These are phyloP conservation scores for Suhomyces ambrosiae DNA, from an alignment of 1,139 yeast genomes.

Conservation along the genomic window DNA sequence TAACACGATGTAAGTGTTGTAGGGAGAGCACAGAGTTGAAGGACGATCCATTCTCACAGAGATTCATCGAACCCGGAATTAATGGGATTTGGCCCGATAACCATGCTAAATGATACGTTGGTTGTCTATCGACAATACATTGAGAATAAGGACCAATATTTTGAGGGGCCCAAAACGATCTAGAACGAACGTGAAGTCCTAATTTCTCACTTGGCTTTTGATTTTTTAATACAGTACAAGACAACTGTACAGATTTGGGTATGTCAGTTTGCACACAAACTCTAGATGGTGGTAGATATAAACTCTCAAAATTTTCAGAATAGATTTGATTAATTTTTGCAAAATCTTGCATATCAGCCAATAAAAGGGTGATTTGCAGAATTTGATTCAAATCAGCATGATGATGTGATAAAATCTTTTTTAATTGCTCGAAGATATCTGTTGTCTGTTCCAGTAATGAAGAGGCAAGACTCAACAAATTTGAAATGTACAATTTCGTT, in stretches of 20 bases:
- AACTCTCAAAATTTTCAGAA: conserved; percentile 51
- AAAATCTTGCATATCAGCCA: conserved; percentile 68
- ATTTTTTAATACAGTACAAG: conserved; percentile 51
- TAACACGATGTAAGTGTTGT: conserved; percentile 73
- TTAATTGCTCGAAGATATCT: conserved; percentile 51
- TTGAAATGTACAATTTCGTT: conserved; percentile 51
- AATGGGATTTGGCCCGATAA: conserved; percentile 95
- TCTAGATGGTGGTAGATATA: conserved; percentile 81
- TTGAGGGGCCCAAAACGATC: conserved; percentile 98
- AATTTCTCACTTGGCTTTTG: conserved; percentile 34
- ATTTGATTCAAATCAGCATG: conserved; percentile 40
- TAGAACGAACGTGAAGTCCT: conserved; percentile 87
- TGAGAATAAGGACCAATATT: conserved; percentile 98
- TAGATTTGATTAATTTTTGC: conserved; percentile 62
- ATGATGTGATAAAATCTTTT: conserved; percentile 28
- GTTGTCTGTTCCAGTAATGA: conserved; percentile 46
- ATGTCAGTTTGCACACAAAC: conserved; percentile 72
- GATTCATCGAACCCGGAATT: conserved; percentile 67
- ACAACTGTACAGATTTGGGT: conserved; percentile 53
- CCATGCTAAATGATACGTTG: conserved; percentile 50
- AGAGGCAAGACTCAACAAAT: conserved; percentile 37
- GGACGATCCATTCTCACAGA: conserved; percentile 27
- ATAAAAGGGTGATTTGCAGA: conserved; percentile 60
- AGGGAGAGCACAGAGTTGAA: conserved; percentile 55
- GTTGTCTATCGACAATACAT: conserved; percentile 51